phyloP scores from a whole-genome alignment of 495 filamentous ascomycete species.

The Penicillium verhagenii region DNA sequence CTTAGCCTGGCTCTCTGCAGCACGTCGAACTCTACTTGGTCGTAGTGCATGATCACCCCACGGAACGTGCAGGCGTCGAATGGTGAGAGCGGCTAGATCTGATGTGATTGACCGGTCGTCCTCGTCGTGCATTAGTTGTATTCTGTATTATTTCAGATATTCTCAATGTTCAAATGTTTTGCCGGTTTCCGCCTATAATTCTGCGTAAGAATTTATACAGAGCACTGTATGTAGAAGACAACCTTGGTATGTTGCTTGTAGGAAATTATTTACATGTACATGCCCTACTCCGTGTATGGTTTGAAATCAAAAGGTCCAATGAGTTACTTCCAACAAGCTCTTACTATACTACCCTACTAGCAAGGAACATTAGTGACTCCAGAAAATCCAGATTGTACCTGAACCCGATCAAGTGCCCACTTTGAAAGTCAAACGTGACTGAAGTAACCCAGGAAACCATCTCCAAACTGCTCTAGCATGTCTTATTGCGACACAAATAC shows the following conservation, averaged over 20 bases:
- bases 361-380: too few relatives aligned
- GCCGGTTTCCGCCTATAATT: background rate
- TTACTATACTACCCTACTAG: too few relatives aligned
- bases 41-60: conserved; percentile 19
- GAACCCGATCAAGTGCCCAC: background rate
- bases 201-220: too few relatives aligned
- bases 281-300: too few relatives aligned
- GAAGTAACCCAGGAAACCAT: background rate
- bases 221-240: too few relatives aligned
- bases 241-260: too few relatives aligned
- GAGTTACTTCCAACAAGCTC: too few relatives aligned
- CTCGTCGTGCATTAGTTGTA: conserved; percentile 29
- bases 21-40: conserved; percentile 16
- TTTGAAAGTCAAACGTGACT: background rate
- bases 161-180: background rate
- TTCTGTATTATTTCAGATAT: conserved; percentile 3
- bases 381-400: background rate
- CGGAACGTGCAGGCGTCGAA: conserved; percentile 22
- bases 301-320: too few relatives aligned
- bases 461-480: background rate
- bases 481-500: conserved; percentile 9
- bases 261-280: too few relatives aligned
- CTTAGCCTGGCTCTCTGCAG: conserved; percentile 13
- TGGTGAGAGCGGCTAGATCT: conserved; percentile 22
- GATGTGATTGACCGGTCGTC: conserved; percentile 24